Conservation (phyloP, 345 rosid genomes). For the Gossypium rotundifolium region DNA sequence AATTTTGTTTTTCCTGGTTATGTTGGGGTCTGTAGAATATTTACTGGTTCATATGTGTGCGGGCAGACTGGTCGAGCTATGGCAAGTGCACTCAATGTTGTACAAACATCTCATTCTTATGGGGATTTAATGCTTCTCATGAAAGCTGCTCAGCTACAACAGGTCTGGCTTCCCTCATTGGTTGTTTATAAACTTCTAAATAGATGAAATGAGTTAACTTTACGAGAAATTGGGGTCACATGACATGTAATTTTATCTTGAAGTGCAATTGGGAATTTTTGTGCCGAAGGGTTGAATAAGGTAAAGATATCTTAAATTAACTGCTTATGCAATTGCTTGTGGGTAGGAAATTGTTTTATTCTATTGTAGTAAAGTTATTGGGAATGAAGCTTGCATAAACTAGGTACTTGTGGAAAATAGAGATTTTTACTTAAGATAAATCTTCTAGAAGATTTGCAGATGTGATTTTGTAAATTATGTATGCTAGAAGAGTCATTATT, state of each 20-base stretch:
- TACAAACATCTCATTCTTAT: slow-evolving; percentile 79
- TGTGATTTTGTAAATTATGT: background rate
- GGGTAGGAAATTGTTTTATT: background rate
- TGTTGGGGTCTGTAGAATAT: slow-evolving; percentile 1
- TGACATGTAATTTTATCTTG: background rate
- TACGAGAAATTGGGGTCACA: background rate
- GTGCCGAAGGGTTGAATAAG: background rate
- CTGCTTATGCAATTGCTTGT: background rate
- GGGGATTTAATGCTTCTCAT: slow-evolving; percentile 79
- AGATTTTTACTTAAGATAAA: slow-evolving; percentile 1
- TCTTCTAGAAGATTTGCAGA: background rate
- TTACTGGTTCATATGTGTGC: slow-evolving; percentile 21
- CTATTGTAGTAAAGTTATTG: background rate
- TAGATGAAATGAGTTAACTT: background rate
- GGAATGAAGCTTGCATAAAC: background rate
- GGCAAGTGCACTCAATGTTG: slow-evolving; percentile 73
- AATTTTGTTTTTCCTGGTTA: slow-evolving; percentile 3
- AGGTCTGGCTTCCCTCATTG: slow-evolving; percentile 35
- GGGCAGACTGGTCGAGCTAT: slow-evolving; percentile 73
- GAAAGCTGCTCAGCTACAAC: slow-evolving; percentile 54
- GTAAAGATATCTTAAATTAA: background rate
- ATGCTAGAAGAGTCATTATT: slow-evolving; percentile 1
- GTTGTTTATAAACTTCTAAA: slow-evolving; percentile 1
- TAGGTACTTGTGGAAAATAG: background rate
- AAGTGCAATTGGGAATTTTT: background rate